These are phyloP conservation scores for Elsinoe necatrix DNA, from an alignment of 2,329 filamentous ascomycete species.

Conservation along the genomic window DNA sequence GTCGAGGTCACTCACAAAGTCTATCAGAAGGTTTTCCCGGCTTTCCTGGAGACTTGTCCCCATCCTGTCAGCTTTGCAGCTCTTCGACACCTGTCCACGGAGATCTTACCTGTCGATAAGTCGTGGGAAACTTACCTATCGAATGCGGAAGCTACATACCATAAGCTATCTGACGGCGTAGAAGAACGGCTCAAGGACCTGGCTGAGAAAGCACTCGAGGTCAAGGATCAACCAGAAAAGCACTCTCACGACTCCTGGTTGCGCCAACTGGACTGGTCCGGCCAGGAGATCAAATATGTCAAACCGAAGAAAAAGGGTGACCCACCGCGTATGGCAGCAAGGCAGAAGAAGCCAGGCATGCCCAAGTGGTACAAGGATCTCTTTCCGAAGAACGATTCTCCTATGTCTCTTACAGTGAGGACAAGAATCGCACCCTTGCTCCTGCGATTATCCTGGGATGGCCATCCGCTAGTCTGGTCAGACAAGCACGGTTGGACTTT, in stretches of 20 bases:
- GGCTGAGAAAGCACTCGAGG: slow-evolving; percentile 65
- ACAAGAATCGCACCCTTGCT: slow-evolving; percentile 81
- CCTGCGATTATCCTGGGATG: slow-evolving; percentile 79
- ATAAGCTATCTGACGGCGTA: slow-evolving; percentile 66
- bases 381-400: slow-evolving; percentile 58
- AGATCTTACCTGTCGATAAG: slow-evolving; percentile 82
- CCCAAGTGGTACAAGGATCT: slow-evolving; percentile 94
- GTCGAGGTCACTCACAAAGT: slow-evolving; percentile 87
- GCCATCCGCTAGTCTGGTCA: slow-evolving; percentile 84
- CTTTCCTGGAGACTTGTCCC: slow-evolving; percentile 81
- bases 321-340: slow-evolving; percentile 63
- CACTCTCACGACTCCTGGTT: slow-evolving; percentile 84
- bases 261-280: slow-evolving; percentile 88
- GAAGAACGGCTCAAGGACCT: slow-evolving; percentile 64
- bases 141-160: slow-evolving; percentile 79
- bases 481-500: slow-evolving; percentile 92
- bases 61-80: slow-evolving; percentile 97
- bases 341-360: slow-evolving; percentile 91
- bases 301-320: slow-evolving; percentile 86
- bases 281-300: slow-evolving; percentile 81
- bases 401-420: slow-evolving; percentile 73
- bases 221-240: slow-evolving; percentile 59
- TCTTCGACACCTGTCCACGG: slow-evolving; percentile 81
- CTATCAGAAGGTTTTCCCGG: slow-evolving; percentile 87
- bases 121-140: slow-evolving; percentile 79